Conservation (phyloP, 345 rosid species). For the Citrus medica region DNA sequence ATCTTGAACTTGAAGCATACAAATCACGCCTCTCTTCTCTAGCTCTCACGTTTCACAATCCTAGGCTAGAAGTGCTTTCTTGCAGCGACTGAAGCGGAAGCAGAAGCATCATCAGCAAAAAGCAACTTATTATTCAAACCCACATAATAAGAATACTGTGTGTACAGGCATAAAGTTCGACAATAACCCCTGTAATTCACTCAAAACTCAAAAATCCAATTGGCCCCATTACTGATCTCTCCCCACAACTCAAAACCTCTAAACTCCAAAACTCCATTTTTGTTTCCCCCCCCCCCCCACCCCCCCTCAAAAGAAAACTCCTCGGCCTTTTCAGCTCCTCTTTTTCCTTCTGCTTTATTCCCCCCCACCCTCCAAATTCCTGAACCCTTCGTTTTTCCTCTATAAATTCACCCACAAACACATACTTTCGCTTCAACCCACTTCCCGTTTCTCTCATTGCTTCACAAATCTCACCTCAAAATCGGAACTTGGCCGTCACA, state of each 20-base stretch:
- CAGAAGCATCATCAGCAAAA: neutral
- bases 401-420: constrained; percentile 16
- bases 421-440: neutral
- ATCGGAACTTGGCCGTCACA: neutral
- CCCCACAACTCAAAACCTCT: constrained; percentile 3
- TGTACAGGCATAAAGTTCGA: constrained; percentile 8
- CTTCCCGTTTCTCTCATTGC: neutral
- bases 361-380: neutral
- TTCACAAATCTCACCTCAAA: neutral
- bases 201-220: constrained; percentile 10
- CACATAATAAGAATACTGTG: neutral
- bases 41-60: neutral
- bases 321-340: constrained; percentile 1
- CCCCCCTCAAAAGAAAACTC: neutral
- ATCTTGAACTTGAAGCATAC: constrained; percentile 7
- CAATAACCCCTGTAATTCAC: constrained; percentile 35
- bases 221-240: constrained; percentile 34
- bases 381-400: constrained; percentile 5
- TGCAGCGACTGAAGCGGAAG: neutral
- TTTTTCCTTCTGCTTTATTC: constrained; percentile 7
- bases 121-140: constrained; percentile 4
- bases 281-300: constrained; percentile 11
- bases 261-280: constrained; percentile 22
- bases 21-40: neutral
- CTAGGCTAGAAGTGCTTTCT: neutral